Percentiles rank a stretch among this genome's conserved stretches.
Conservation (phyloP, 139 green algal species). For the Chlamydomonas asymmetrica region DNA sequence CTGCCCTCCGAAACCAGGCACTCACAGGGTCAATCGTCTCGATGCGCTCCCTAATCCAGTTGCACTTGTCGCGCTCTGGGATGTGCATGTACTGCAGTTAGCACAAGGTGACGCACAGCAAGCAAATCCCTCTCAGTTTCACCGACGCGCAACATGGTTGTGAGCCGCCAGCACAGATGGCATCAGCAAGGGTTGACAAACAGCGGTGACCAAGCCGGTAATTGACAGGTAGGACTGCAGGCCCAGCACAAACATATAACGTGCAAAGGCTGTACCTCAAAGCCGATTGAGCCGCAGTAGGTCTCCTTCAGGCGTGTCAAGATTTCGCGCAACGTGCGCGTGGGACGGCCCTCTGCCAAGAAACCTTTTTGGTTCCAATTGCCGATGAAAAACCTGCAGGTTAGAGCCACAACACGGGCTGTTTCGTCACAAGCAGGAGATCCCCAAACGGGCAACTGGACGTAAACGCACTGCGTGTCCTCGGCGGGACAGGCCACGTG, state of each 20-base stretch:
- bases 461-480: too few relatives aligned
- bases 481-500: too few relatives aligned
- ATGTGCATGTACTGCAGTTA: slow-evolving; percentile 97
- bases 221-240: too few relatives aligned
- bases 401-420: slow-evolving; percentile 2
- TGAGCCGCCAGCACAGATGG: too few relatives aligned
- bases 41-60: slow-evolving; percentile 93
- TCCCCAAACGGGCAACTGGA: not conserved
- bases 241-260: too few relatives aligned
- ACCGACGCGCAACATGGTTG: too few relatives aligned
- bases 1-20: not conserved
- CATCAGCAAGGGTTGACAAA: too few relatives aligned
- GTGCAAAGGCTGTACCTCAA: slow-evolving; percentile 60
- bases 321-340: slow-evolving; percentile 87
- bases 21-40: slow-evolving; percentile 66
- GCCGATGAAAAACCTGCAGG: slow-evolving; percentile 92
- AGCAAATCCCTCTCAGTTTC: too few relatives aligned
- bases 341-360: slow-evolving; percentile 82
- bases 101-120: not conserved
- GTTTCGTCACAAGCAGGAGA: not conserved
- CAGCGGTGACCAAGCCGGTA: too few relatives aligned
- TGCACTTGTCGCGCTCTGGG: slow-evolving; percentile 87
- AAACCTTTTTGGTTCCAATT: slow-evolving; percentile 90
- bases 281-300: slow-evolving; percentile 92
- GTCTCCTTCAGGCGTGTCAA: slow-evolving; percentile 82